Conservation (phyloP, 1,284 basidiomycete species). For the Coniferiporia sulphurascens region DNA sequence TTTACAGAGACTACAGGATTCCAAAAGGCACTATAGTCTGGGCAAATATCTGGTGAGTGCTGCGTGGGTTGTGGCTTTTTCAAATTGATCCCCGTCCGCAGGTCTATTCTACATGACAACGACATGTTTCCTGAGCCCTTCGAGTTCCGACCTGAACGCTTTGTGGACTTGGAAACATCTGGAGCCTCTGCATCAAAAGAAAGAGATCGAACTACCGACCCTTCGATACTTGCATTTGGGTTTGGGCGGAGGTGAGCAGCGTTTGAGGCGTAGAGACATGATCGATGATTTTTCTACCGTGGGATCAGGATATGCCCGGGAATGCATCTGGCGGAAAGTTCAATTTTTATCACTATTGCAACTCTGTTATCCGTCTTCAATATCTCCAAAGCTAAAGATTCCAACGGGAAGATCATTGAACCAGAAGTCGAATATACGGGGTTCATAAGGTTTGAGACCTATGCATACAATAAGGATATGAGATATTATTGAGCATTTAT, state of each 20-base stretch:
- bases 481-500: neutral
- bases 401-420: slow-evolving; percentile 27
- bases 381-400: slow-evolving; percentile 27
- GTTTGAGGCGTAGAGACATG: neutral
- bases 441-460: slow-evolving; percentile 13
- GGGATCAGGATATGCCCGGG: slow-evolving; percentile 27
- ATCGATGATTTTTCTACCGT: slow-evolving; percentile 6
- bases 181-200: neutral
- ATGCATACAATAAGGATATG: neutral
- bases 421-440: slow-evolving; percentile 22
- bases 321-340: slow-evolving; percentile 30
- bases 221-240: slow-evolving; percentile 18
- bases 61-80: neutral
- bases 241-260: slow-evolving; percentile 26
- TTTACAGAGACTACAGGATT: slow-evolving; percentile 25
- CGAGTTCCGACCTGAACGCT: slow-evolving; percentile 20
- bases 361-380: slow-evolving; percentile 29
- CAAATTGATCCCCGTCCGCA: slow-evolving; percentile 9
- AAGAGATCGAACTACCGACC: slow-evolving; percentile 12
- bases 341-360: slow-evolving; percentile 31
- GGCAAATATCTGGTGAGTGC: slow-evolving; percentile 32
- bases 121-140: slow-evolving; percentile 13
- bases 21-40: slow-evolving; percentile 29
- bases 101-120: slow-evolving; percentile 20
- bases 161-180: neutral